Conservation (phyloP, 129 eudicot species). For the Flaveria trinervia region DNA sequence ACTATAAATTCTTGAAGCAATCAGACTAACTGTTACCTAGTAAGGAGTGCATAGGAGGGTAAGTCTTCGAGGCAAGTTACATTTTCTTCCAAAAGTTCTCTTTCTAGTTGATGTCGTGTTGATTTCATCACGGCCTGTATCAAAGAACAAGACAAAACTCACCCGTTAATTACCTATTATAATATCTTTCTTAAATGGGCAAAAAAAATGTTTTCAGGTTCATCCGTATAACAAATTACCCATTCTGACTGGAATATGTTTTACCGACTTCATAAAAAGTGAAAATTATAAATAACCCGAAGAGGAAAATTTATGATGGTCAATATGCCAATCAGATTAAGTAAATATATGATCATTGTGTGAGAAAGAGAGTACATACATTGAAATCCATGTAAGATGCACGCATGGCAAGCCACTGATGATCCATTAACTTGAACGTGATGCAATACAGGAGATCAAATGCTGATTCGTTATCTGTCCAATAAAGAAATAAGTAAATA, state of each 20-base stretch:
- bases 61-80: constrained; percentile 74
- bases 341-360: not conserved
- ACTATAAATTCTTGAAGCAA: constrained; percentile 32
- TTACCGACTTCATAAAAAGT: constrained; percentile 8
- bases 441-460: constrained; percentile 91
- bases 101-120: constrained; percentile 91
- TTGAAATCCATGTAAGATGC: constrained; percentile 99
- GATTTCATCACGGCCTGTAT: constrained; percentile 94
- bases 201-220: not conserved
- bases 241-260: not conserved
- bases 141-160: not conserved
- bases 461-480: constrained; percentile 79
- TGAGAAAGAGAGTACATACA: constrained; percentile 48
- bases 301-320: not conserved
- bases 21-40: constrained; percentile 35
- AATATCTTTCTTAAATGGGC: not conserved
- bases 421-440: constrained; percentile 89
- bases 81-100: constrained; percentile 78
- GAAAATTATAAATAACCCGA: not conserved
- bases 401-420: constrained; percentile 93
- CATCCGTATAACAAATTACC: not conserved
- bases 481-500: constrained; percentile 1
- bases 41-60: constrained; percentile 80
- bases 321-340: not conserved
- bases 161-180: not conserved